A percentile compares a stretch with the other conserved stretches of the same genome.
Conservation (phyloP, 441 rosid species). For the Euphorbia celastroides region DNA sequence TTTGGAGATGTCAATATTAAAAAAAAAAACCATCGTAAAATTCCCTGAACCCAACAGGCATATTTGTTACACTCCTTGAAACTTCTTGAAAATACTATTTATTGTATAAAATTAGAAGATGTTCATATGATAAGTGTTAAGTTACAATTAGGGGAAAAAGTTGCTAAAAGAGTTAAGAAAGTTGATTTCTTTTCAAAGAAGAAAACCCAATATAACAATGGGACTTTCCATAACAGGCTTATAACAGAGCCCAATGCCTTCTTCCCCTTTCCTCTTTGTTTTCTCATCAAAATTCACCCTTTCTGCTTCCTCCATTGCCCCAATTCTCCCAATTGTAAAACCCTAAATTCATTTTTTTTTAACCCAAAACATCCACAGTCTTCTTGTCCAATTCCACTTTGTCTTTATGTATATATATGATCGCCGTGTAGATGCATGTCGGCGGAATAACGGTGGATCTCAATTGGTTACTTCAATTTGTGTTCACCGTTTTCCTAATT, state of each 20-base stretch:
- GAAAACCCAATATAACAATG: neutral
- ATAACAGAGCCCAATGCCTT: neutral
- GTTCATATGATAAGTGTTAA: neutral
- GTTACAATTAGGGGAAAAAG: neutral
- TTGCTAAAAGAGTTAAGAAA: neutral
- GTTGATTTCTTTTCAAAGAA: conserved; percentile 1
- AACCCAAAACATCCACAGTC: no score
- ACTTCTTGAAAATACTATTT: neutral
- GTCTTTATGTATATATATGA: conserved; percentile 12
- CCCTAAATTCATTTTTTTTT: neutral
- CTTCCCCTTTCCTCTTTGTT: no score
- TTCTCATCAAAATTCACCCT: neutral
- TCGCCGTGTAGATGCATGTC: conserved; percentile 70
- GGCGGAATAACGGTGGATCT: conserved; percentile 72
- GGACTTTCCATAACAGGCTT: neutral
- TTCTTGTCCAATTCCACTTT: neutral
- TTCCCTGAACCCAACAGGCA: no score
- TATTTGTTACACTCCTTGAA: no score
- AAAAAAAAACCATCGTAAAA: no score
- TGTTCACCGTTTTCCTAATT: conserved; percentile 46
- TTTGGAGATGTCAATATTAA: no score
- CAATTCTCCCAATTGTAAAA: no score
- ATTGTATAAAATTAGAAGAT: neutral
- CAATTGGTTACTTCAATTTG: conserved; percentile 60
- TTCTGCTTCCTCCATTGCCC: neutral